Base-by-base conservation (phyloP, 345 rosid species). In the Hirschfeldia incana region DNA sequence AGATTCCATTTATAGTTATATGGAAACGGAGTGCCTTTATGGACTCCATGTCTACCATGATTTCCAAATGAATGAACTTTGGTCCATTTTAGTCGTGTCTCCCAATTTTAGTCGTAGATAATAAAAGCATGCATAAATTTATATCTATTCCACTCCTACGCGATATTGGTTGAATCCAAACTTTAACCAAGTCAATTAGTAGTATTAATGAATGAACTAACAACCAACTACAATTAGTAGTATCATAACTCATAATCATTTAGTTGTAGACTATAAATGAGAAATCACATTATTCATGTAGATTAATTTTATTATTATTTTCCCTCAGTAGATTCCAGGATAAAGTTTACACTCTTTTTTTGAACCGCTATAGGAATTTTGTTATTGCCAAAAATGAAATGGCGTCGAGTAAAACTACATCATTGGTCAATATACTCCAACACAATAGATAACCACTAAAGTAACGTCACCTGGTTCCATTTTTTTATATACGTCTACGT, bases 1-100 rank as follows among this genome's bases (percentile, higher is more conserved):
- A 75, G 66, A 66, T 75, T 65, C 42, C 26, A 33, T 74, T 53
- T 6, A 6, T 10, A 72, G 26, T 51, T 12, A 29, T 67, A 30
- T 8, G 37, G 8, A 70, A 69, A 44, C 49, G 61, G 44, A 16
- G 65, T 77, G 15, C 42, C 7, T 70, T 29, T 12, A 58, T 78
- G 76, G 81, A 65, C 36, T 70, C 66, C 81, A 72, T 78, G 81
- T 65, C 72, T 70, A 7, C 57, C 64, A 53, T 63, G 21, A 36
- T 70, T 70, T 33, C 37, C 36, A 61, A 61, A 69, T 61, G 13
- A n/a, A 62, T 49, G 62, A 36, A 78, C 33, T 21, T 12, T 58
- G 26, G 68, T 49, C 34, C 29, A 21, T 65, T 39, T 11, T 8
- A 78, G 77, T 78, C 77, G 81, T 78, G 81, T 65, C 67, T 57